Percentiles rank a stretch among this genome's conserved stretches.
Conservation (phyloP, 139 green algal genomes). For the Chlorella sp. region DNA sequence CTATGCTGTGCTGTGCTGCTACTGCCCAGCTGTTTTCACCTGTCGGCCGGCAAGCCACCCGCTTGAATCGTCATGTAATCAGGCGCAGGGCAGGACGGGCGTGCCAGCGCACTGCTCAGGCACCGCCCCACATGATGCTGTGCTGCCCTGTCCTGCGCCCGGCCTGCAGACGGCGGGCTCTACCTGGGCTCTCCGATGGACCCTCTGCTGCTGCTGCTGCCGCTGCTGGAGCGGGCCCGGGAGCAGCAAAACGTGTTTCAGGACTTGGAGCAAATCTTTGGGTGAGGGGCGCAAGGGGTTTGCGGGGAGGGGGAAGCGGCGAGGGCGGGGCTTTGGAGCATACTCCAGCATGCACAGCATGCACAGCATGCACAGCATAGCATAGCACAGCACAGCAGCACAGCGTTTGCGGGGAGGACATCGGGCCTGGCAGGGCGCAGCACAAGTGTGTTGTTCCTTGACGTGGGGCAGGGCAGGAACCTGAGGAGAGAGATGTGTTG, state of each 20-base stretch:
- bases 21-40: background rate
- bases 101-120: too few relatives aligned
- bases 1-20: background rate
- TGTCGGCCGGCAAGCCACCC: too few relatives aligned
- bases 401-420: too few relatives aligned
- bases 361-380: too few relatives aligned
- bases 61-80: background rate
- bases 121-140: background rate
- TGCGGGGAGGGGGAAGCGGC: too few relatives aligned
- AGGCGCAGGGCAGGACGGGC: too few relatives aligned
- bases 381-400: too few relatives aligned
- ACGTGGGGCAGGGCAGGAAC: too few relatives aligned
- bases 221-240: conserved; percentile 55
- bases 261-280: conserved; percentile 48
- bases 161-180: conserved; percentile 62
- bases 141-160: background rate
- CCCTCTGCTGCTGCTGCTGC: conserved; percentile 65
- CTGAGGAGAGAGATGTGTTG: too few relatives aligned
- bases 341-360: background rate
- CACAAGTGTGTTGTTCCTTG: too few relatives aligned
- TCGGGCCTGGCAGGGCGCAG: too few relatives aligned
- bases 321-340: too few relatives aligned
- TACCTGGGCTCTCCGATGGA: conserved; percentile 66
- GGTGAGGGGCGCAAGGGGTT: background rate
- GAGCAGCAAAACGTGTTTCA: conserved; percentile 37